Evolutionary conservation across 2,329 filamentous ascomycete species (phyloP), one percentile per base, ranked within the genome.

Genomic region (Lithohypha guttulata): DNA sequence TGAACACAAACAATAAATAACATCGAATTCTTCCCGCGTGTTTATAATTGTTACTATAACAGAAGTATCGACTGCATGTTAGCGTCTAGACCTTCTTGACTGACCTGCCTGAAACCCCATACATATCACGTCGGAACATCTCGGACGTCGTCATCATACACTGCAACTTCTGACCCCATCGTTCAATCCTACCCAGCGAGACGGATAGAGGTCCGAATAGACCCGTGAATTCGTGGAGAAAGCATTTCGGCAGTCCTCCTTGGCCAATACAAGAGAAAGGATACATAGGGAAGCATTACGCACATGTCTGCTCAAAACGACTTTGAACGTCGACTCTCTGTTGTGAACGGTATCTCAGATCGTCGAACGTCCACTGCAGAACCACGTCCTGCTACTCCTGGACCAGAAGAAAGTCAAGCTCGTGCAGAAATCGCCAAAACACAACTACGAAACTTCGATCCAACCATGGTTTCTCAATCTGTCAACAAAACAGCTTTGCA

Each of bases 401-500:
- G 42, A 41, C 47, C 46, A 35, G 46, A 37, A 20, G 44, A 45
- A 21, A 41, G 45, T 21, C 49, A 39, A 41, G 48, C 44, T 34
- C 50, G 50, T 42, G 42, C 48, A 4, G 38, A 49, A 17, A 27
- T 52, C 29, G 46, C 48, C 35, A 52, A 52, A 43, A 32, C 22
- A 27, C 44, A 50, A 34, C 43, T 50, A 22, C 34, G 44, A 37
- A 40, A 44, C 25, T 48, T 41, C 35, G 41, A 42, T 18, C 27
- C 44, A 41, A 49, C 40, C 44, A 69, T 69, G 63, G 62, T 68
- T 53, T 62, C 65, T 51, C 62, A 69, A 52, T 70, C 64, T 54
- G 76, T 95, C 58, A 94, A 95, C 77, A 89, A 87, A 71, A 95
- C 87, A 56, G 77, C 77, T 56, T 80, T 94, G 54, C 86, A 94